Conservation (phyloP, 306 rosid species). For the Echinosophora koreensis region DNA sequence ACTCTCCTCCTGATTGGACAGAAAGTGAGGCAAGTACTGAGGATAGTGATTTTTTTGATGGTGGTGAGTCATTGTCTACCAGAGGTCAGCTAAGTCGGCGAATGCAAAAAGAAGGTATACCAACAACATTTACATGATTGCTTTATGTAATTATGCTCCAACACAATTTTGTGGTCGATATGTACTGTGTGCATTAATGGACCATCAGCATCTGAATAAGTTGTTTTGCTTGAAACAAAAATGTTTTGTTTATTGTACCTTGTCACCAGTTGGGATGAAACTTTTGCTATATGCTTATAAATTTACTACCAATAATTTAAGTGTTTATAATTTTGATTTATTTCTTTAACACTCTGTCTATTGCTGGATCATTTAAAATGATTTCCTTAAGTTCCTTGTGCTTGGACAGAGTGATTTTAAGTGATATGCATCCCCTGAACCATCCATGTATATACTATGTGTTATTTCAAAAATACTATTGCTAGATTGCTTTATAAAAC, state of each 20-base stretch:
- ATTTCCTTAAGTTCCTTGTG: neutral
- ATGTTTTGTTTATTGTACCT: conserved; percentile 5
- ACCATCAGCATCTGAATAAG: conserved; percentile 2
- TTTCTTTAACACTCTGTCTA: neutral
- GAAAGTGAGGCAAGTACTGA: conserved; percentile 65
- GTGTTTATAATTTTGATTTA: neutral
- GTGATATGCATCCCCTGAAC: no score
- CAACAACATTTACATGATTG: conserved; percentile 23
- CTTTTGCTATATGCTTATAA: conserved; percentile 5
- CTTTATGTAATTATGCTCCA: conserved; percentile 20
- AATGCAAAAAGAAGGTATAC: conserved; percentile 92
- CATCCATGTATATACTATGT: no score
- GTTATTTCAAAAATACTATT: no score
- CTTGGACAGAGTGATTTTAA: no score
- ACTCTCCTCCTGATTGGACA: conserved; percentile 99
- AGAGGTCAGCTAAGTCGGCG: conserved; percentile 88
- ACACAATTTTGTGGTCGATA: neutral
- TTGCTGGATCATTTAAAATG: conserved; percentile 23
- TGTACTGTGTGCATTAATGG: neutral
- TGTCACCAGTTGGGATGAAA: conserved; percentile 1
- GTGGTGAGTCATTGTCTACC: conserved; percentile 56
- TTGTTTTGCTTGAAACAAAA: conserved; percentile 1
- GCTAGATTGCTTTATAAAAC: no score
- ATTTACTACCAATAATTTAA: neutral
- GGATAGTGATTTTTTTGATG: conserved; percentile 49